Evolutionary conservation across 73 alveolate species (phyloP), one percentile per base, ranked within the genome.

Genomic region (Effrenium voratum): DNA sequence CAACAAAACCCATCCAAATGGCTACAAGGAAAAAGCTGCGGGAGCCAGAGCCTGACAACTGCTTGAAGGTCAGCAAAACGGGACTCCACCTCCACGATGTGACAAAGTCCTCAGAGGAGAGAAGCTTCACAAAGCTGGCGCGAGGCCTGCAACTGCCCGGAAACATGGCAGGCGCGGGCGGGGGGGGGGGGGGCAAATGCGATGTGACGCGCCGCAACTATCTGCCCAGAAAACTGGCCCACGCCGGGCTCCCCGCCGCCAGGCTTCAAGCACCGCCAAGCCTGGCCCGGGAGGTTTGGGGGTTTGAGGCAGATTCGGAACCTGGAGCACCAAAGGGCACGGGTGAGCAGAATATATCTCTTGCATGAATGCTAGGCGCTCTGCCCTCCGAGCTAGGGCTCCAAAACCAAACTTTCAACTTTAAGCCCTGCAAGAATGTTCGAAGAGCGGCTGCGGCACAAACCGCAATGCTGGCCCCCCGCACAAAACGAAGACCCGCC

Each of bases 41-140:
- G n/a, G n/a, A n/a, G n/a, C n/a, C n/a, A n/a, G n/a, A n/a, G 60
- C 97, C 97, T 90, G 87, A 90, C 97, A 16, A 90, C 98, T 4
- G 98, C 98, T 34, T 92, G 47, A 80, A 92, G 68, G 22, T 92
- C 98, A 10, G 92, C 45, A 32, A 92, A 92, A 63, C 98, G 81
- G 30, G 92, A 73, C 92, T 73, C 98, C 63, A 92, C 98, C 63
- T 92, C 98, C 81, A 92, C 98, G 32, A 92, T 55, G 98, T 92
- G 98, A 66, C 91, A 91, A 26, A 91, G 57, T 36, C 98, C 98
- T 79, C 60, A 19, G 59, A 24, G 16, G 26, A 34, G 72, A 57
- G 3, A 57, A 22, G 28, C 3, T 57, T 0, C 0, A 30, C 28
- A 57, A 1, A 60, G 75, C 16, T 22, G 40, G 63, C 63, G 8